Evolutionary conservation across 1,284 basidiomycete genomes (phyloP), one percentile per base, ranked within the genome.

Genomic region (Chalciporus sp.): DNA sequence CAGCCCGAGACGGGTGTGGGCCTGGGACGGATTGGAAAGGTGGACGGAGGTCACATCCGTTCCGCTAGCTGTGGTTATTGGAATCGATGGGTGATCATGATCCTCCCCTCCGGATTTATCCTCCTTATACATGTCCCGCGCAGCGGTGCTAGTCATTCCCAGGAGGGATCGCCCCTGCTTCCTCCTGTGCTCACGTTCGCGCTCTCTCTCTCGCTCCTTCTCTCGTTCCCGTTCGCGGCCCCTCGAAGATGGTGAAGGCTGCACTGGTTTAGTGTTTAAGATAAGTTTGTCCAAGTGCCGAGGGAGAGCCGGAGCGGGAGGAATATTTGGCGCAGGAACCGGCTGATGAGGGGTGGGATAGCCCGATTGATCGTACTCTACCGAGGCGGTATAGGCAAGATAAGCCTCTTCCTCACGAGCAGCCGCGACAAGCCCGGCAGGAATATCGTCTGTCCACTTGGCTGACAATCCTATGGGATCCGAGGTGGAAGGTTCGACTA

Each of bases 271-370:
- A 77, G 56, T 80, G 68, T 98, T 98, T 59, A 98, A 75, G 51
- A 98, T 97, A 44, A 98, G 87, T 67, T 94, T 95, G 66, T 98
- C 95, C 29, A 99, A 78, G 66, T 98, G 94, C 1, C 95, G 79
- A 0, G 96, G 96, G 44, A 98, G 80, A 1, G 82, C 78, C 0
- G 96, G 95, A 1, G 94, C 93, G 39, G 88, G 85, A 5, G 94
- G 93, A 57, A 93, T 86, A 62, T 85, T 86, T 14, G 88, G 88
- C 4, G 86, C 76, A 45, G 87, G 78, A 45, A 85, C 75, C 26
- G 69, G 59, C 35, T 52, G 58, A 44, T 60, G 52, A 16, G 45
- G 26, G 31, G 39, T 68, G 41, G 42, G 3, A 47, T 68, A 65
- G 2, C 57, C 61, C 10, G 69, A 57, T 46, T 69, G 58, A 60